A percentile compares a stretch with the other conserved stretches of the same genome.
Conservation (phyloP, 345 rosid genomes). For the Gossypium ekmanianum region DNA sequence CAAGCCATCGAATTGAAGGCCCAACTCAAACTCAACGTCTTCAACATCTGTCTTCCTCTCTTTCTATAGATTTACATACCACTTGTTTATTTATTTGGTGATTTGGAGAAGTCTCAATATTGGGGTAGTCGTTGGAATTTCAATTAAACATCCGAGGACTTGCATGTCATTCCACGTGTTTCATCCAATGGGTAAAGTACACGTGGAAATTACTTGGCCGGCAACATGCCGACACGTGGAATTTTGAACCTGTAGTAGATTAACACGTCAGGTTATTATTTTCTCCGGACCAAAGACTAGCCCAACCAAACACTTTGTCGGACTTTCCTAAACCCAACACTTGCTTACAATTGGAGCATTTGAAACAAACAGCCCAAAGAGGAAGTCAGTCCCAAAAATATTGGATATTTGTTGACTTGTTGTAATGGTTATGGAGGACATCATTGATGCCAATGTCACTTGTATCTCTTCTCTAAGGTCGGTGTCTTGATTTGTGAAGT, state of each 20-base stretch:
- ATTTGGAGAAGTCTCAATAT: not conserved
- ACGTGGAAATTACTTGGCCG: conserved; percentile 30
- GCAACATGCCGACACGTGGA: not conserved
- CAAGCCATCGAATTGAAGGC: conserved; percentile 63
- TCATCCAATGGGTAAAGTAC: conserved; percentile 30
- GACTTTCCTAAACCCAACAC: not conserved
- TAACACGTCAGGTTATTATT: not conserved
- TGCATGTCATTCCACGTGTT: conserved; percentile 46
- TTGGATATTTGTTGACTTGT: too few species aligned
- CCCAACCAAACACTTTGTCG: not conserved
- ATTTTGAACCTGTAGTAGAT: not conserved
- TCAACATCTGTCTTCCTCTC: conserved; percentile 33
- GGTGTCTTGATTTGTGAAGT: too few species aligned
- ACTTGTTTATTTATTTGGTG: not conserved
- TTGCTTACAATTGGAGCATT: too few species aligned
- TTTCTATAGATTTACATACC: conserved; percentile 7
- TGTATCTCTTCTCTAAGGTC: too few species aligned
- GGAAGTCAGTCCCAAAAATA: too few species aligned
- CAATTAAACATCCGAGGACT: not conserved
- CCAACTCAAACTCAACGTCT: conserved; percentile 29
- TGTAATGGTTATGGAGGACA: too few species aligned
- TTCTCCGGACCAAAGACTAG: not conserved
- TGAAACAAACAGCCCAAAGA: not conserved
- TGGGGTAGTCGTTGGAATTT: not conserved
- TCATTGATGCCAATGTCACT: too few species aligned